Evolutionary conservation across 345 rosid genomes (phyloP), one percentile per base, ranked within the genome.

Genomic region (Pistacia vera): DNA sequence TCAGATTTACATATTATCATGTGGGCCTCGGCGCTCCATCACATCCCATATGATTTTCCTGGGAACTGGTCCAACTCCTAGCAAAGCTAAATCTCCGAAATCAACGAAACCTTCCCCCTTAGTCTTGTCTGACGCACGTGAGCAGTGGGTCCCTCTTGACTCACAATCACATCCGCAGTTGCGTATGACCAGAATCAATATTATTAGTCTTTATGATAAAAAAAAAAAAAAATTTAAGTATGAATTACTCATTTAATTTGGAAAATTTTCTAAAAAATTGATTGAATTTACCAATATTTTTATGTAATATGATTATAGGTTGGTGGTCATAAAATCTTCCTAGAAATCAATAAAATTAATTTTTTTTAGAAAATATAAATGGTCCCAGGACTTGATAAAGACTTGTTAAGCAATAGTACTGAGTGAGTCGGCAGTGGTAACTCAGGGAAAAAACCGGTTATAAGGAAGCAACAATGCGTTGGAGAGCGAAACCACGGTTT

Each of bases 401-500:
- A 36, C 75, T 52, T 33, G 66, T 55, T 20, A 44, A 69, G 75
- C 75, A 25, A 25, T 25, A 25, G 70, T 18, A 51, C 70, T 67
- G 51, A 58, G 33, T 46, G 77, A 76, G 54, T 58, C 65, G 73
- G 79, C 69, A 68, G 64, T 59, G 81, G 69, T 38, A 69, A 68
- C 62, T 35, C 14, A 3, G 65, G 46, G 36, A 16, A 30, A 70
- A 35, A 11, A 66, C 51, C 49, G 46, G 68, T 55, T 17, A 54
- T 35, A 63, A 5, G 66, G 36, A 64, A 16, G 33, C 60, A 70
- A 61, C 82, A 75, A 75, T 66, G 90, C 92, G 79, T 92, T 81
- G 94, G 81, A 81, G 78, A 76, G 79, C 87, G 82, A 84, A 84
- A 84, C 91, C 90, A 90, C 91, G 91, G 91, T 86, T 88, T 87